phyloP scores from a whole-genome alignment of 768 basidiomycete genomes.

The Pholiota conissans region DNA sequence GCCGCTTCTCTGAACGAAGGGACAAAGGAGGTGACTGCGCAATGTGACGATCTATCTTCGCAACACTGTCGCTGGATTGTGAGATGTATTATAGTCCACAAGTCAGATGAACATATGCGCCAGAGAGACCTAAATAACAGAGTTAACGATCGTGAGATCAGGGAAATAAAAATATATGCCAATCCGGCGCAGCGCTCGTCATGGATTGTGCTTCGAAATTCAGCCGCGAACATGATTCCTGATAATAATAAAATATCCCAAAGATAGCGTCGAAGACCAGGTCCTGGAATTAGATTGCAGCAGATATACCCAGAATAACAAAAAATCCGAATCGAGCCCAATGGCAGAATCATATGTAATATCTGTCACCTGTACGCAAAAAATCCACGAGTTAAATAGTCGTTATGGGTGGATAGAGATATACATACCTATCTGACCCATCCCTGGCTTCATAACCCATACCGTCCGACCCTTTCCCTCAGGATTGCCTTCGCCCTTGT shows the following conservation, averaged over 20 bases:
- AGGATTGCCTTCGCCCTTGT: constrained; percentile 48
- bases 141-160: too few species aligned
- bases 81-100: too few species aligned
- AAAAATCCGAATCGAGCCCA: neutral
- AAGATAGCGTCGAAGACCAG: neutral
- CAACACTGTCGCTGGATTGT: too few species aligned
- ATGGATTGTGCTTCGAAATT: neutral
- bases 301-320: neutral
- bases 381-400: neutral
- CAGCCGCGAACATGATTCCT: too few species aligned
- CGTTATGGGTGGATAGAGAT: neutral
- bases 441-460: constrained; percentile 85
- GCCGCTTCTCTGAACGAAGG: too few species aligned
- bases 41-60: too few species aligned
- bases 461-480: constrained; percentile 60
- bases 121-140: too few species aligned
- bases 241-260: too few species aligned
- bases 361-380: constrained; percentile 38
- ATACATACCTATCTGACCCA: constrained; percentile 82
- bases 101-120: neutral
- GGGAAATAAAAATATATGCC: too few species aligned
- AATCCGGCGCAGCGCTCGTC: neutral
- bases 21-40: too few species aligned
- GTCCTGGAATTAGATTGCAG: neutral
- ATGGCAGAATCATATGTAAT: constrained; percentile 30